A percentile compares a stretch with the other conserved stretches of the same genome.
These are phyloP conservation scores for Colletotrichum salicis DNA, from an alignment of 2,329 filamentous ascomycete species.

Conservation along the genomic window DNA sequence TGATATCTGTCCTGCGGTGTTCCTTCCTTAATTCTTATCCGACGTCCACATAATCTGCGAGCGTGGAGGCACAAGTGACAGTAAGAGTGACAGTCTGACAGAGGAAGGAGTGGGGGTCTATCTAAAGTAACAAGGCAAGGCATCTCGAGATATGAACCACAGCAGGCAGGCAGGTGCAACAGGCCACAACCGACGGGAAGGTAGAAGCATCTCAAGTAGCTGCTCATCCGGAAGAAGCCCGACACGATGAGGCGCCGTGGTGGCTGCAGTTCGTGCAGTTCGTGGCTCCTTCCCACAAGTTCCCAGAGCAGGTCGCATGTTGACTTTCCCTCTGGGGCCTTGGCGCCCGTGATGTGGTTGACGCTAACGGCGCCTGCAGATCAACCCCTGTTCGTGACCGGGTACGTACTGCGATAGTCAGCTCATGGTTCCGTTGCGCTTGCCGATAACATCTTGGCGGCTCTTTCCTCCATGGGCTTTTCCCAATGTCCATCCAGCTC, in stretches of 20 bases:
- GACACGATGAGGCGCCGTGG: not conserved
- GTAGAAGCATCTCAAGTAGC: not conserved
- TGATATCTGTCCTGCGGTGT: not conserved
- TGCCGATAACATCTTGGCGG: conserved; percentile 16
- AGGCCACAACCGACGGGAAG: not conserved
- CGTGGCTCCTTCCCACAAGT: not conserved
- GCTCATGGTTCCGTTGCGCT: not conserved
- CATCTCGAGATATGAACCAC: too few species aligned
- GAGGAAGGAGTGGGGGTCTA: not conserved
- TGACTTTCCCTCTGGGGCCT: not conserved
- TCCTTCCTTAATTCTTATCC: not conserved
- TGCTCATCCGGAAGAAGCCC: not conserved
- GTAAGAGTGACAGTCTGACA: not conserved
- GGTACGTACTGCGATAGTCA: not conserved
- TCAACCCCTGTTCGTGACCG: not conserved
- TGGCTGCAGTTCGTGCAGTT: not conserved
- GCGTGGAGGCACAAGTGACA: not conserved
- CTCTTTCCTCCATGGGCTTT: conserved; percentile 8
- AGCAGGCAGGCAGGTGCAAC: not conserved
- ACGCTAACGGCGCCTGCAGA: not conserved
- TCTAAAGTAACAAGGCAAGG: too few species aligned
- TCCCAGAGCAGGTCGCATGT: not conserved
- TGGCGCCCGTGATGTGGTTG: not conserved
- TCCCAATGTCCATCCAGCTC: not conserved
- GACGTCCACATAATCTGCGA: not conserved